Evolutionary conservation across 2,329 filamentous ascomycete species (phyloP), one percentile per base, ranked within the genome.

Genomic region (Biscogniauxia marginata): DNA sequence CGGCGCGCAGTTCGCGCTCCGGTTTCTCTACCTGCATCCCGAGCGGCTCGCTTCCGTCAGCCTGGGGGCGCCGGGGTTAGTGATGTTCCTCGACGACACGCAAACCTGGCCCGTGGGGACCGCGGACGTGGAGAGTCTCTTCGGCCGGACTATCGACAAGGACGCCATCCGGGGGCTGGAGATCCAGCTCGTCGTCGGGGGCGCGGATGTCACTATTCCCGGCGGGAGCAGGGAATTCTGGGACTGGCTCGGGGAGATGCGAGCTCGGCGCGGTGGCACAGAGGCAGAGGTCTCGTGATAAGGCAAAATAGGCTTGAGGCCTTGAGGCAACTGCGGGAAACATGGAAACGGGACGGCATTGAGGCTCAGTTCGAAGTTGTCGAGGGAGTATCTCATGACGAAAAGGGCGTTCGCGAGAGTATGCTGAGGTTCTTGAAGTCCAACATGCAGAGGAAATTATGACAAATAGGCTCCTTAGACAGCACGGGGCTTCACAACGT

Each of bases 1-100:
- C 0, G 70, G 69, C 19, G 70, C 68, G 2, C 69, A 73, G 53
- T 71, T 72, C 52, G 59, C 60, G 1, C 68, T 69, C 34, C 63
- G 70, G 13, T 70, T 73, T 50, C 53, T 71, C 13, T 72, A 71
- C 54, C 52, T 73, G 21, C 61, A 71, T 55, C 67, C 70, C 3
- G 66, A 71, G 52, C 63, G 65, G 7, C 43, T 72, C 1, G 49
- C 55, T 3, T 65, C 64, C 16, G 64, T 65, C 4, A 71, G 67
- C 52, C 49, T 71, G n/a, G 70, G 70, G 19, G 69, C 70, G 7
- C 70, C 69, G 7, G 70, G 68, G 1, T 51, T 57, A n/a, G 56
- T 58, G 5, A 71, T 69, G n/a, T 13, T 43, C 6, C 53, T 71
- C 4, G 64, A 70, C 46, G 58, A 62, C 2, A 34, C 46, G 9